A percentile compares a stretch with the other conserved stretches of the same genome.
phyloP scores from a whole-genome alignment of 257 asterid species.

The Solanum infundibuliforme region DNA sequence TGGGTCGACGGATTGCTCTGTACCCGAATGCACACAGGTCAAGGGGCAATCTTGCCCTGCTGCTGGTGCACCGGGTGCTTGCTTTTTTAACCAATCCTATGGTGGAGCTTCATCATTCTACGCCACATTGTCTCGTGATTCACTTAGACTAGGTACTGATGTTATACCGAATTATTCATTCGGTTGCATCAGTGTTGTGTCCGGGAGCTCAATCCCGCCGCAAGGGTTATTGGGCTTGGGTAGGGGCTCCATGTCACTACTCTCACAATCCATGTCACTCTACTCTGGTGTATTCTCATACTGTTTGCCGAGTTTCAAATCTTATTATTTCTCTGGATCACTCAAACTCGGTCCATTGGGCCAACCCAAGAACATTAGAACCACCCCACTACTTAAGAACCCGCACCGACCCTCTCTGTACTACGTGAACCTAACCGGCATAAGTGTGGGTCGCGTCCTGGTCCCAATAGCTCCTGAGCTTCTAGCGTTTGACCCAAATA shows the following conservation, averaged over 20 bases:
- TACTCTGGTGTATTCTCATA: slow-evolving; percentile 74
- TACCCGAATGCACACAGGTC: slow-evolving; percentile 57
- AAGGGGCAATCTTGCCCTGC: slow-evolving; percentile 55
- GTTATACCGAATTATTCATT: slow-evolving; percentile 53
- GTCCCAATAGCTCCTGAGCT: slow-evolving; percentile 53
- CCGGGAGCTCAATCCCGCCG: slow-evolving; percentile 64
- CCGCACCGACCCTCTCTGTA: slow-evolving; percentile 75
- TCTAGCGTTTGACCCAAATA: slow-evolving; percentile 46
- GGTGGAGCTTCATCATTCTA: slow-evolving; percentile 62
- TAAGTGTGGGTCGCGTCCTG: slow-evolving; percentile 60
- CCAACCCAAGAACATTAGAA: slow-evolving; percentile 58
- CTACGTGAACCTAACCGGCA: slow-evolving; percentile 75
- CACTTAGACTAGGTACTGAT: slow-evolving; percentile 44
- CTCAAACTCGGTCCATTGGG: slow-evolving; percentile 76
- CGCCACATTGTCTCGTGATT: slow-evolving; percentile 61
- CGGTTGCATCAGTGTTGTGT: slow-evolving; percentile 54
- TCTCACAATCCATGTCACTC: slow-evolving; percentile 54
- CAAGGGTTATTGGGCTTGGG: slow-evolving; percentile 88
- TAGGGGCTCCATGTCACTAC: slow-evolving; percentile 69
- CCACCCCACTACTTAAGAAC: slow-evolving; percentile 74
- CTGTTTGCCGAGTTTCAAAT: slow-evolving; percentile 75
- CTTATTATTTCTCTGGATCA: slow-evolving; percentile 81
- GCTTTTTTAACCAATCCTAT: slow-evolving; percentile 65
- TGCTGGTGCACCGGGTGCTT: slow-evolving; percentile 30
- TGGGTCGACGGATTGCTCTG: slow-evolving; percentile 47